Evolutionary conservation across 2,329 filamentous ascomycete genomes (phyloP).

Genomic region (Alternaria longipes): DNA sequence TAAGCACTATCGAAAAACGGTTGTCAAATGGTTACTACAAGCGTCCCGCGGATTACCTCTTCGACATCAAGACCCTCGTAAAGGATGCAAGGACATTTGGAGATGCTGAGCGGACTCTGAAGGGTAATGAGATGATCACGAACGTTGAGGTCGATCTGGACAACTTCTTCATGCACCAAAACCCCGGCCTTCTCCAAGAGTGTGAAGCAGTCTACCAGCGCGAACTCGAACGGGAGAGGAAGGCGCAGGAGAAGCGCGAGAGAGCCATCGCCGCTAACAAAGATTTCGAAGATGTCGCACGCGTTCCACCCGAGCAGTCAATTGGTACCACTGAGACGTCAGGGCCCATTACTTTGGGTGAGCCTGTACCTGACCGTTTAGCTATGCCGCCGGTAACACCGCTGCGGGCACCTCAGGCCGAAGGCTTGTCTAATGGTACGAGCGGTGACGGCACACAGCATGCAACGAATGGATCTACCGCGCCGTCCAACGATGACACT

Average conservation of each 20-base stretch:
- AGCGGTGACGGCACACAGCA: conserved; percentile 43
- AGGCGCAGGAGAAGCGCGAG: conserved; percentile 65
- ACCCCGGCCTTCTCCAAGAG: conserved; percentile 66
- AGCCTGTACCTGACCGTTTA: conserved; percentile 65
- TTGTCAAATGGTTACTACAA: conserved; percentile 97
- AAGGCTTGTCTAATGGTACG: conserved; percentile 68
- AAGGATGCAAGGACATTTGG: conserved; percentile 84
- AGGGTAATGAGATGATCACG: conserved; percentile 88
- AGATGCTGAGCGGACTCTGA: conserved; percentile 83
- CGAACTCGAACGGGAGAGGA: conserved; percentile 70
- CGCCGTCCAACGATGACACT: conserved; percentile 55
- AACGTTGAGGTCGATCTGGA: conserved; percentile 95
- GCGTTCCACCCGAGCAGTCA: conserved; percentile 54
- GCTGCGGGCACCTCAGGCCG: conserved; percentile 52
- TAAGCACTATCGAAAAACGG: conserved; percentile 92
- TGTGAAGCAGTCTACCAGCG: conserved; percentile 82
- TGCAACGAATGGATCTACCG: conserved; percentile 54
- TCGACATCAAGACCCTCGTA: conserved; percentile 83
- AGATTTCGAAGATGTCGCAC: conserved; percentile 52
- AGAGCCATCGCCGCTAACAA: conserved; percentile 49
- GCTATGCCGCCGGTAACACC: conserved; percentile 57
- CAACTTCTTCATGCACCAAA: conserved; percentile 64
- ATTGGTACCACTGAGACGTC: conserved; percentile 55
- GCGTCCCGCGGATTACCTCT: conserved; percentile 85
- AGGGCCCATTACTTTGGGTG: conserved; percentile 66